Evolutionary conservation across 805 yeast species (phyloP), one percentile per base, ranked within the genome.

Genomic region (Ogataea kodamae): DNA sequence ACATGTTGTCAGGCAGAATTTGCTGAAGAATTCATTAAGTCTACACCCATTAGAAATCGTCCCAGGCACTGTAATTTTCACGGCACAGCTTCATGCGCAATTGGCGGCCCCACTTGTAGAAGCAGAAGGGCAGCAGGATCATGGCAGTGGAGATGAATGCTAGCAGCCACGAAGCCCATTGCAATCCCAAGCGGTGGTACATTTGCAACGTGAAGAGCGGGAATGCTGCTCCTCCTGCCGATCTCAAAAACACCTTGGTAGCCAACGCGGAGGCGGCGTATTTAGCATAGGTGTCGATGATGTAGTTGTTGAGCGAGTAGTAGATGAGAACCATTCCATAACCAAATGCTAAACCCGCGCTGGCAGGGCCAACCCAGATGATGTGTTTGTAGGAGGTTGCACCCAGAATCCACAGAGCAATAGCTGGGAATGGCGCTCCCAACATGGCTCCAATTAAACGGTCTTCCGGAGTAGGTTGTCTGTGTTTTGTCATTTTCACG

Each of bases 211-310:
- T 76, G 55, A 83, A 82, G 46, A 83, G 65, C 40, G 90, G 89
- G 72, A 83, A 81, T 0, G 88, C 90, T 17, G 88, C 90, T 65
- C 92, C 94, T 51, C 88, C 89, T 13, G 87, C 82, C 48, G 81
- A 72, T 68, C 94, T 73, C 48, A 83, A 64, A 50, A 83, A 82
- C 18, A 82, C 90, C 55, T 83, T 83, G 4, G 90, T 81, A 10
- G 90, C 90, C 47, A 83, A 67, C 1, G 92, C 92, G 39, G 80
- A 70, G 6, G 92, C 87, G 5, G 90, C 89, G 52, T 71, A 81
- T 52, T 81, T 76, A 33, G 86, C 81, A 61, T 88, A 87, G 23
- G 95, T 82, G 61, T 88, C 96, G 55, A 88, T 85, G 60, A 88
- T 89, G 54, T 89, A 86, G 62, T 83, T 83, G 64, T 83, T 74